Evolutionary conservation across 306 rosid genomes (phyloP).

Genomic region (Sesbania bispinosa): DNA sequence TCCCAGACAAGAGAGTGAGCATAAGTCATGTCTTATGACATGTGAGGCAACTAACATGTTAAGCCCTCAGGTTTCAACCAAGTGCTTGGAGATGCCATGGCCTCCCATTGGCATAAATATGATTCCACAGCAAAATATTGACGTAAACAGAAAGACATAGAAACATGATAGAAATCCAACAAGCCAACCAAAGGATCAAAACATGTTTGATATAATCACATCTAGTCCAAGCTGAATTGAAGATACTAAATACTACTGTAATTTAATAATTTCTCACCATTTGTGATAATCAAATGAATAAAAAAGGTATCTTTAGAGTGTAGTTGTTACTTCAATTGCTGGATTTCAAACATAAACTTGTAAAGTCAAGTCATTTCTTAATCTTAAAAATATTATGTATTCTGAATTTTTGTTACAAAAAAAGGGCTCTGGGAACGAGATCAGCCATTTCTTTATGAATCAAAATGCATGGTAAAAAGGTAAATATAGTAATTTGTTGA

Average conservation of each 20-base stretch:
- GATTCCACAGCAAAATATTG: background rate
- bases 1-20: background rate
- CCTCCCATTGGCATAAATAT: background rate
- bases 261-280: slow-evolving; percentile 1
- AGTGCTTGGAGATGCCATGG: background rate
- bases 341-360: slow-evolving; percentile 14
- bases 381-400: background rate
- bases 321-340: background rate
- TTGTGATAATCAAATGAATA: background rate
- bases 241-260: background rate
- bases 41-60: slow-evolving; percentile 14
- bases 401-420: background rate
- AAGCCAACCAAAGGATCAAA: too few relatives aligned
- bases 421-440: background rate
- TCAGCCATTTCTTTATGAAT: slow-evolving; percentile 4
- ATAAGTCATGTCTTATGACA: background rate
- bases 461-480: slow-evolving; percentile 5
- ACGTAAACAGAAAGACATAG: background rate
- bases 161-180: too few relatives aligned
- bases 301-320: background rate
- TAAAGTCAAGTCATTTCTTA: background rate
- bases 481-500: background rate
- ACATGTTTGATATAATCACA: background rate
- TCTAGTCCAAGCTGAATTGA: background rate
- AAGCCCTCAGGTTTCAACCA: background rate